These are phyloP conservation scores for Aurantiochytrium sp. DNA, from an alignment of 108 stramenopile species.

Conservation along the genomic window DNA sequence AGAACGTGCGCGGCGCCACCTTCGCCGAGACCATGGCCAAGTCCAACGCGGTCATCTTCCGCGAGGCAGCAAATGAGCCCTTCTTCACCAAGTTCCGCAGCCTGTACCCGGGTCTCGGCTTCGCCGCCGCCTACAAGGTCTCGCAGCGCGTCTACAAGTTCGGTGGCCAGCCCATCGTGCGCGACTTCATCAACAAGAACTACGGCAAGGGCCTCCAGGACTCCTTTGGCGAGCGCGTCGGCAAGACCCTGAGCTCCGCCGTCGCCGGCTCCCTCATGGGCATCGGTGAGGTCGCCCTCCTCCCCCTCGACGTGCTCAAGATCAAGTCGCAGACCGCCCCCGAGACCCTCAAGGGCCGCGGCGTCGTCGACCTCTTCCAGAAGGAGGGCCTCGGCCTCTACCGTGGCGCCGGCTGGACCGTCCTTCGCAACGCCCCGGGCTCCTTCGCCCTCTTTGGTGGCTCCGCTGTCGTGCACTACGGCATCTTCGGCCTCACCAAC, in stretches of 20 bases:
- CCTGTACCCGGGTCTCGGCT: conserved; percentile 68
- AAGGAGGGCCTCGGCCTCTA: conserved; percentile 55
- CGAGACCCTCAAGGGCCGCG: conserved; percentile 55
- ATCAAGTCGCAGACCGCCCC: conserved; percentile 71
- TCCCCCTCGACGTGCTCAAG: conserved; percentile 68
- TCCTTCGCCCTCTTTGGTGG: conserved; percentile 69
- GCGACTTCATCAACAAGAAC: conserved; percentile 49
- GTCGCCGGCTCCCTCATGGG: conserved; percentile 63
- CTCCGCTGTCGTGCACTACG: conserved; percentile 50
- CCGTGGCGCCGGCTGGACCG: conserved; percentile 66
- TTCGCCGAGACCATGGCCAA: conserved; percentile 38
- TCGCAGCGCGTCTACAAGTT: conserved; percentile 70
- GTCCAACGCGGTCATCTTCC: conserved; percentile 53
- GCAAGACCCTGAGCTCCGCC: conserved; percentile 56
- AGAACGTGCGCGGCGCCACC: conserved; percentile 34
- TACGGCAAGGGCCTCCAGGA: conserved; percentile 50
- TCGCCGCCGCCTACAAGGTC: conserved; percentile 70
- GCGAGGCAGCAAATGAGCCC: conserved; percentile 37
- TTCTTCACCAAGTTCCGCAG: conserved; percentile 40
- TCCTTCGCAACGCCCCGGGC: conserved; percentile 66
- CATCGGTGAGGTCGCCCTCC: conserved; percentile 64
- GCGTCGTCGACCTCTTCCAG: conserved; percentile 53
- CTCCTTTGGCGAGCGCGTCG: conserved; percentile 55
- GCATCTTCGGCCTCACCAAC: conserved; percentile 34
- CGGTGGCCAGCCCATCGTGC: conserved; percentile 63